Base-by-base conservation (phyloP, 345 rosid genomes). In the Moricandia moricandioides region DNA sequence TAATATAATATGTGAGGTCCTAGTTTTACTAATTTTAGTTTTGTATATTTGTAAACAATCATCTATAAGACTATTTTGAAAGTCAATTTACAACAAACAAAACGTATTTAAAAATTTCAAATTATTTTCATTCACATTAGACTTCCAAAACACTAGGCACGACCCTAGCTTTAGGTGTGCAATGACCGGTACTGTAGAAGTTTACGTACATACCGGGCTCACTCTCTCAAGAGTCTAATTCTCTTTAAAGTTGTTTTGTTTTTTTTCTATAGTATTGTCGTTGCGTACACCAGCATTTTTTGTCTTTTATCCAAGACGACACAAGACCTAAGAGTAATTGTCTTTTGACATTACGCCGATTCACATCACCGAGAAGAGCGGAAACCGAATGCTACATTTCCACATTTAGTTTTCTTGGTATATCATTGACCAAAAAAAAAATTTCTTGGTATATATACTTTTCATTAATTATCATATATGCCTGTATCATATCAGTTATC, bases 361-460 rank as follows among this genome's bases (percentile, higher is more conserved):
- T 65, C 67, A 58, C 61, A 75, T 70, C 52, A 59, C 78, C 73
- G 74, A 75, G 63, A 61, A 75, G 43, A 75, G 60, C 68, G 79
- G 78, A 45, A 67, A 21, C 10, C 26, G 7, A 59, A 40, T 73
- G 11, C 65, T 73, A 1, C 11, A 26, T 62, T 45, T 63, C 62
- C 30, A 72, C 56, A 54, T 51, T 72, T 21, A 14, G 13, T 31
- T 60, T 14, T 60, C 13, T n/a, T 59, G 4, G 62, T 29, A 58
- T 58, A 59, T 35, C 24, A 2, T 21, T 21, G 24, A 21, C 24
- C 24, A 21, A 21, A 21, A 21, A 21, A 21, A 21, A 21, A 21
- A 2, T 60, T 14, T 60, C 13, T n/a, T 59, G 4, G 37, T 29
- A 58, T 58, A 59, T 35, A 4, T 29, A 29, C 2, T 1, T 29